Base-by-base conservation (phyloP, 208 protist genomes). In the Acanthamoeba polyphaga region DNA sequence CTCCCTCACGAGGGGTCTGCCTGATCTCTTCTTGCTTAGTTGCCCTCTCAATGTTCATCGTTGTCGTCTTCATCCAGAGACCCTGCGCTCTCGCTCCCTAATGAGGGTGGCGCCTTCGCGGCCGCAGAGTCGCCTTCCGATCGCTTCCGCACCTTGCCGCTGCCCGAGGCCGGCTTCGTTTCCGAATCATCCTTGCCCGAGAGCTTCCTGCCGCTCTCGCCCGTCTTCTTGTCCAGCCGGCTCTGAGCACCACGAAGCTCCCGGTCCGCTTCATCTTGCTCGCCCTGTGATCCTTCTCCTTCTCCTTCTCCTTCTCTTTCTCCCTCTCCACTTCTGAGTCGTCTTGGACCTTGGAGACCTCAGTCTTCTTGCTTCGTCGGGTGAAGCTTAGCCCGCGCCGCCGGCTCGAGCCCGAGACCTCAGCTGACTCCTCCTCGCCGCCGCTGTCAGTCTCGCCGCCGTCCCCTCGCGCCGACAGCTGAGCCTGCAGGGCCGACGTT, bases 221-320 rank as follows among this genome's bases (percentile, higher is more conserved):
- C 38, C 34, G 34, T 46, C 72, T 80, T 80, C 32, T 80, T 80
- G 34, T 80, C 72, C 32, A 80, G 29, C 38, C 72, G 12, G 72
- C 72, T 80, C 72, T 49, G 34, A 80, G 29, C n/a, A 80, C 38
- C 17, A 80, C 32, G 72, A 80, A 80, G 72, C 72, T 80, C 4
- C 72, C 72, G 38, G 3, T 80, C 12, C 72, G 72, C 32, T 80
- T 80, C 72, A 80, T 80, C 72, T 80, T 80, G 72, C 32, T 46
- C 9, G n/a, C 38, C 13, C 13, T 49, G 72, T 13, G 49, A 29
- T 80, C 72, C 72, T 80, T 49, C 15, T 80, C 38, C 34, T 19
- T 9, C 15, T 46, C 72, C 29, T 51, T 29, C 4, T 46, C 72
- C 6, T 80, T 46, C 70, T 80, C 70, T 3, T 1, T 22, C 29